These are phyloP conservation scores for Hanseniaspora jakobsenii DNA, from an alignment of 805 yeast species.

Conservation along the genomic window DNA sequence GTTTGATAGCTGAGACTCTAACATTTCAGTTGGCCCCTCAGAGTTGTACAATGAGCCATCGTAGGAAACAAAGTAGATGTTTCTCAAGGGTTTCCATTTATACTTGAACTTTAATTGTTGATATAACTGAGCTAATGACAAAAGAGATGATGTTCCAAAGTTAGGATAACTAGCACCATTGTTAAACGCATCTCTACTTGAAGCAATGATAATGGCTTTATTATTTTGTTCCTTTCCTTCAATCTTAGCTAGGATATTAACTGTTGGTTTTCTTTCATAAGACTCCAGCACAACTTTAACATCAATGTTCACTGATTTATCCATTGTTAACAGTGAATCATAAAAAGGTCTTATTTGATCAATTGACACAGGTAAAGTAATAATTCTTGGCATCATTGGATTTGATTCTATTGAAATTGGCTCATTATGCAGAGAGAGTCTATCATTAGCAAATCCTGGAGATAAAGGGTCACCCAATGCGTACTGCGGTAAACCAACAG, in stretches of 20 bases:
- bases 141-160: conserved; percentile 60
- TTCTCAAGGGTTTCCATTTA: conserved; percentile 74
- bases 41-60: conserved; percentile 70
- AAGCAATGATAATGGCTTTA: conserved; percentile 65
- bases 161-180: conserved; percentile 62
- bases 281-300: conserved; percentile 34
- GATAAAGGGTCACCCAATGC: conserved; percentile 69
- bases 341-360: conserved; percentile 44
- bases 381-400: conserved; percentile 51
- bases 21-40: conserved; percentile 78
- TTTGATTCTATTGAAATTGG: conserved; percentile 34
- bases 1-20: conserved; percentile 42
- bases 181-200: conserved; percentile 66
- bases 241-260: conserved; percentile 71
- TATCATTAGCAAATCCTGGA: conserved; percentile 58
- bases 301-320: conserved; percentile 19
- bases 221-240: conserved; percentile 70
- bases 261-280: conserved; percentile 48
- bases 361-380: conserved; percentile 68
- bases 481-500: conserved; percentile 47
- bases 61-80: conserved; percentile 71
- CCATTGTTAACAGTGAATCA: conserved; percentile 22
- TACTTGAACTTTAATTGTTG: conserved; percentile 49
- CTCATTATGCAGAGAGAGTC: conserved; percentile 28
- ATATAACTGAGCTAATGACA: conserved; percentile 60